Conservation (phyloP, 352 stramenopile species). For the Phytophthora hybrid region DNA sequence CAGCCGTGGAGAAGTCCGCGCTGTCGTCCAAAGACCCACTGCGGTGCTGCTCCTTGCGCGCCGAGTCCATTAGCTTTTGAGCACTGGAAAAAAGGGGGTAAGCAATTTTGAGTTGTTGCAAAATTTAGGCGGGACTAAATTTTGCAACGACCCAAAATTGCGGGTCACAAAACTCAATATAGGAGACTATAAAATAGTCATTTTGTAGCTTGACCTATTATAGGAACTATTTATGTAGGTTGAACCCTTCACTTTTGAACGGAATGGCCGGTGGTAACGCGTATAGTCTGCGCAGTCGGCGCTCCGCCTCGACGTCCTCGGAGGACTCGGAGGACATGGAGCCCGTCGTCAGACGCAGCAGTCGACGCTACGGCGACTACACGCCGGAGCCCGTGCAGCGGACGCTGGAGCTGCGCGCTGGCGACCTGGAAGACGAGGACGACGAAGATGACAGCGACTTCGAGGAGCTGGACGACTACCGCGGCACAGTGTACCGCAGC, state of each 20-base stretch:
- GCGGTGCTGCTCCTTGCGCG: slow-evolving; percentile 33
- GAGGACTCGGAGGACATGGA: slow-evolving; percentile 28
- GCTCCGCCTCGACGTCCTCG: slow-evolving; percentile 35
- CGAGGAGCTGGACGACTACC: slow-evolving; percentile 50
- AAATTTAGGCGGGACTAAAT: neutral
- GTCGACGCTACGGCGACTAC: slow-evolving; percentile 30
- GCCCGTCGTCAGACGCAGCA: slow-evolving; percentile 8
- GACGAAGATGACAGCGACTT: slow-evolving; percentile 53
- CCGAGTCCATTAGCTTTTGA: slow-evolving; percentile 38
- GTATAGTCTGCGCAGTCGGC: slow-evolving; percentile 37
- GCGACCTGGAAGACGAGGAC: slow-evolving; percentile 52
- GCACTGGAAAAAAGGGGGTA: neutral
- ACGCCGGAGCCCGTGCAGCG: slow-evolving; percentile 71
- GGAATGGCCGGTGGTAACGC: slow-evolving; percentile 31
- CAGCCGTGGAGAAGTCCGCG: slow-evolving; percentile 23
- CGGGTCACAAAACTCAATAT: neutral
- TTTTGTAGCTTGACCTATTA: neutral
- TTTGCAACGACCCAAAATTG: too few species aligned
- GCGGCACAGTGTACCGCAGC: slow-evolving; percentile 34
- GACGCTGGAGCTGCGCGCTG: slow-evolving; percentile 59
- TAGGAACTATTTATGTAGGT: neutral
- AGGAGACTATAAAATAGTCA: neutral
- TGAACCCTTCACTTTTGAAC: neutral
- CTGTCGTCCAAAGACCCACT: slow-evolving; percentile 26
- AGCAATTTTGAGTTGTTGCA: slow-evolving; percentile 8